Evolutionary conservation across 371 early-diverging fungal genomes (phyloP), one percentile per base, ranked within the genome.

Genomic region (Chytridiales sp.): DNA sequence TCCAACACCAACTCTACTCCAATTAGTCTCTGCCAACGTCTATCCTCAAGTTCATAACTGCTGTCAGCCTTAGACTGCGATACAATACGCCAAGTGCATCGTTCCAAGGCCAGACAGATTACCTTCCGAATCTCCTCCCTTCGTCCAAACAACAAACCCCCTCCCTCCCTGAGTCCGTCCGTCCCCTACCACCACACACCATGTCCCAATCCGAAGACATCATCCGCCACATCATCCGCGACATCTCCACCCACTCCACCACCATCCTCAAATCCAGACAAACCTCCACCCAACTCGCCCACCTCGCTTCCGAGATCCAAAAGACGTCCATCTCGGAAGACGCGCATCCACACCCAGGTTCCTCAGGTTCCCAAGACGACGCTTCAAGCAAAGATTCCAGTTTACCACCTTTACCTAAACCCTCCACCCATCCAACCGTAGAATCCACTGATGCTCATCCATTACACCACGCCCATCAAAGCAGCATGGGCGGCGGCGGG

Each of bases 201-300:
- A 54, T 60, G 46, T 53, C 69, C 0, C 15, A 17, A 17, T 72
- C 74, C 43, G 79, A 78, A 31, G 80, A 77, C 47, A 67, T 80
- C 35, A 72, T 77, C 61, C 66, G 73, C 24, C 72, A 75, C 61
- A 78, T 80, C 53, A 79, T 79, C 62, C 64, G 69, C 31, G 73
- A 76, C 41, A 77, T 76, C 32, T 70, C 73, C 27, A 19, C 69
- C 35, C 68, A 72, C 3, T 61, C 77, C 4, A 56, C 65, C 2
- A 35, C 46, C 21, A 47, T 69, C 52, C 65, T 80, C 8, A 73
- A 75, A 44, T 32, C 59, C 8, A 61, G 69, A 1, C 51, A 63
- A 8, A 47, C 49, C 1, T 15, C 13, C 24, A n/a, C n/a, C n/a
- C n/a, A n/a, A n/a, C n/a, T n/a, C n/a, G n/a, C n/a, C n/a, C 41